These are phyloP conservation scores for Pythium aquatile DNA, from an alignment of 352 stramenopile species.

Conservation along the genomic window DNA sequence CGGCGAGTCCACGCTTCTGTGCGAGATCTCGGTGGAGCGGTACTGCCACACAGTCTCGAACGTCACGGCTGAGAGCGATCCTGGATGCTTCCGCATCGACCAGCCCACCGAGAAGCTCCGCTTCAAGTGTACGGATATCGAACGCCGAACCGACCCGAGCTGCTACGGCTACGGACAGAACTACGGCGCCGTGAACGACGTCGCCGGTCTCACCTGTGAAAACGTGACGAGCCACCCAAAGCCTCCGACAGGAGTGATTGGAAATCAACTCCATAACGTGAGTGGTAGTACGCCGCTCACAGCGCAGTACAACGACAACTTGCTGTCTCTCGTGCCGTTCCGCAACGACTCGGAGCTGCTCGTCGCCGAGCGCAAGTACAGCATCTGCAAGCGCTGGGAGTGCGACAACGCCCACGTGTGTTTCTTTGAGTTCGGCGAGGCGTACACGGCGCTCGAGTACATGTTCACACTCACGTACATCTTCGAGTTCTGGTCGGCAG, in stretches of 20 bases:
- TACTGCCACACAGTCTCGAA: conserved; percentile 42
- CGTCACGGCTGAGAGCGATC: conserved; percentile 40
- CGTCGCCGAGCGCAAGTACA: conserved; percentile 33
- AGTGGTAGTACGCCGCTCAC: conserved; percentile 32
- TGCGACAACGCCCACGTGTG: conserved; percentile 73
- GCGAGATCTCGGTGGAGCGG: conserved; percentile 48
- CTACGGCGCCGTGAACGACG: conserved; percentile 36
- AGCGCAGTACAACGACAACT: background rate
- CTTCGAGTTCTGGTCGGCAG: conserved; percentile 43
- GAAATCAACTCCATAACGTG: conserved; percentile 13
- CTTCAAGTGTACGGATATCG: conserved; percentile 43
- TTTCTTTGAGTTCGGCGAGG: conserved; percentile 63
- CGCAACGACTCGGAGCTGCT: conserved; percentile 42
- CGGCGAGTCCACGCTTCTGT: conserved; percentile 56
- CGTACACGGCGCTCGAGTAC: conserved; percentile 60
- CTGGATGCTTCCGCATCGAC: conserved; percentile 57
- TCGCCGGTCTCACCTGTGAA: conserved; percentile 47
- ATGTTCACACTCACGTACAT: conserved; percentile 67
- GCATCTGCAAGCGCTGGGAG: conserved; percentile 74
- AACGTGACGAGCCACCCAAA: conserved; percentile 28
- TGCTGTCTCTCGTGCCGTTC: conserved; percentile 44
- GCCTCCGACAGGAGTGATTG: conserved; percentile 2
- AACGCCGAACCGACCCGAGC: conserved; percentile 37
- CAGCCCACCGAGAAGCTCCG: conserved; percentile 34
- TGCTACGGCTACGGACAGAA: conserved; percentile 63